phyloP scores from a whole-genome alignment of 495 filamentous ascomycete genomes.

The Pyrenula massariospora region DNA sequence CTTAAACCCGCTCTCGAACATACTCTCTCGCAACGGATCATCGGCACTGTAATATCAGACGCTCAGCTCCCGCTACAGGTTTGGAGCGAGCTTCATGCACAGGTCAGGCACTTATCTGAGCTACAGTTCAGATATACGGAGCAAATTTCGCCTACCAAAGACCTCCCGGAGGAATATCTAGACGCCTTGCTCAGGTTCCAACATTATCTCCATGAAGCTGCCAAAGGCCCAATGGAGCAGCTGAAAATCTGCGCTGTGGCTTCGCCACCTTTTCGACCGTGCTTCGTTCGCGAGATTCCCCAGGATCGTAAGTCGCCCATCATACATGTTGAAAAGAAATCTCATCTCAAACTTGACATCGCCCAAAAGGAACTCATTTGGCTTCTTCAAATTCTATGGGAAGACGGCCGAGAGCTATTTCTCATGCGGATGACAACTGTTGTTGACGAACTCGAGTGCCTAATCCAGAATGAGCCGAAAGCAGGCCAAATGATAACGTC shows the following conservation, averaged over 20 bases:
- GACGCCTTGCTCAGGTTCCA: conserved; percentile 20
- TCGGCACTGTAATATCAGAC: conserved; percentile 13
- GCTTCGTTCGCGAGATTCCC: conserved; percentile 12
- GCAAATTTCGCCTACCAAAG: conserved; percentile 14
- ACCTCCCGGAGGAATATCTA: conserved; percentile 23
- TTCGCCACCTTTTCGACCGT: conserved; percentile 23
- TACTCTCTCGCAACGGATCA: conserved; percentile 20
- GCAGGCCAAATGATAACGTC: conserved; percentile 25
- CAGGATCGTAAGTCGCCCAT: conserved; percentile 5
- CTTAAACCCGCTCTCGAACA: conserved; percentile 7
- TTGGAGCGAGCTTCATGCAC: conserved; percentile 16
- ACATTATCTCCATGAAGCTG: conserved; percentile 15
- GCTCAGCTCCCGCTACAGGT: conserved; percentile 13
- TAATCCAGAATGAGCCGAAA: conserved; percentile 22
- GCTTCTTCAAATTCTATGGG: conserved; percentile 18
- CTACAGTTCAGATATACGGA: conserved; percentile 17
- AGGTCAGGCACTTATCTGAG: conserved; percentile 13
- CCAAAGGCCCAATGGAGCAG: conserved; percentile 10
- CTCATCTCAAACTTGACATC: conserved; percentile 5
- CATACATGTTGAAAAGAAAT: conserved; percentile 3
- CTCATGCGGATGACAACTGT: conserved; percentile 17
- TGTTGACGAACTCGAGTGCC: conserved; percentile 33
- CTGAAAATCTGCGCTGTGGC: conserved; percentile 12
- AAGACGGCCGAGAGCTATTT: conserved; percentile 11
- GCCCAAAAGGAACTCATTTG: conserved; percentile 16